Evolutionary conservation across 1,284 basidiomycete genomes (phyloP).

Genomic region (Kalmanozyma brasiliensis): DNA sequence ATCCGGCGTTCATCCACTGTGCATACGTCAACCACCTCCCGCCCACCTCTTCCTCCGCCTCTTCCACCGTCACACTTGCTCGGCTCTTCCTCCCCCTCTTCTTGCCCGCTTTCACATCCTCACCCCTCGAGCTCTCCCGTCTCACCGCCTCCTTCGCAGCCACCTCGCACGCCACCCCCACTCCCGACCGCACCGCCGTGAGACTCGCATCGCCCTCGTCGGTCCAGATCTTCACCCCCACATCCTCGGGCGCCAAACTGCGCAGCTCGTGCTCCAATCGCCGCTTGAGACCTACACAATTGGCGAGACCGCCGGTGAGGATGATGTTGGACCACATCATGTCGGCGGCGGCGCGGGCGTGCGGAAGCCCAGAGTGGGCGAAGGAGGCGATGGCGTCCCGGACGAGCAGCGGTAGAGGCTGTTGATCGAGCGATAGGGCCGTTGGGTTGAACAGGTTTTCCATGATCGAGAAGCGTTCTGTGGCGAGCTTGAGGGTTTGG

Average conservation of each 20-base stretch:
- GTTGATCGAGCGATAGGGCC: conserved; percentile 79
- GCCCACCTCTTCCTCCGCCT: background rate
- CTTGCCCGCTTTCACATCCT: background rate
- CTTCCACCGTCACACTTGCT: background rate
- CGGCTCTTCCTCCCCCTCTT: conserved; percentile 15
- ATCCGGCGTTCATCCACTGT: conserved; percentile 18
- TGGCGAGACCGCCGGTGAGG: conserved; percentile 83
- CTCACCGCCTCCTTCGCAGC: conserved; percentile 3
- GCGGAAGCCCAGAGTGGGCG: conserved; percentile 58
- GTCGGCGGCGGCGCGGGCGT: conserved; percentile 79
- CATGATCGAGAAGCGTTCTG: conserved; percentile 87
- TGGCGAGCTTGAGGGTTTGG: conserved; percentile 85
- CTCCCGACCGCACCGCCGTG: conserved; percentile 7
- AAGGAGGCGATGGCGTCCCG: conserved; percentile 74
- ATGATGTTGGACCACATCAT: conserved; percentile 95
- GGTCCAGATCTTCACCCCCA: conserved; percentile 31
- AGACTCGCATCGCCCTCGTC: conserved; percentile 8
- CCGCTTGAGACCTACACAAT: conserved; percentile 78
- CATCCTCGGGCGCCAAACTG: conserved; percentile 42
- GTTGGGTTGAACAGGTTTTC: conserved; percentile 78
- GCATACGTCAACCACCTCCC: conserved; percentile 35
- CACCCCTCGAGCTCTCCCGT: background rate
- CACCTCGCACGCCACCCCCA: conserved; percentile 16
- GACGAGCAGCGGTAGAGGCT: conserved; percentile 80
- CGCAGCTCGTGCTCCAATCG: conserved; percentile 72